Evolutionary conservation across 352 stramenopile genomes (phyloP).

Genomic region (Phytopythium boreale): DNA sequence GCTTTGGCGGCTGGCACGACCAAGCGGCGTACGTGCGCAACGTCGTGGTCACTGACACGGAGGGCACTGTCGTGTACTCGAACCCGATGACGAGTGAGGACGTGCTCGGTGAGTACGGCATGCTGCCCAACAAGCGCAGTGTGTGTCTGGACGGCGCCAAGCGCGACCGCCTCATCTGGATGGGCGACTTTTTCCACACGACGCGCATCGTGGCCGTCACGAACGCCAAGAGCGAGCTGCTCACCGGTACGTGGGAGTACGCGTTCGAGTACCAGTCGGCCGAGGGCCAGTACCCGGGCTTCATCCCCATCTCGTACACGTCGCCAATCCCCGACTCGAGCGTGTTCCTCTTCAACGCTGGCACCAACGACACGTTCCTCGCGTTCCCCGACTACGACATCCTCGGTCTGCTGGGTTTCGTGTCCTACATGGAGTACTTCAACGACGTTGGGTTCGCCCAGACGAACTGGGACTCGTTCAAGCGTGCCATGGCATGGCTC

Average conservation of each 20-base stretch:
- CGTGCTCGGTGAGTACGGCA: slow-evolving; percentile 20
- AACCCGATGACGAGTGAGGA: slow-evolving; percentile 17
- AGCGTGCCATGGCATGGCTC: slow-evolving; percentile 16
- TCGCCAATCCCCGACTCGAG: slow-evolving; percentile 23
- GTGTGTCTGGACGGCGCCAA: slow-evolving; percentile 26
- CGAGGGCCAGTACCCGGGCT: slow-evolving; percentile 17
- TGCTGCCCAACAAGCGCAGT: slow-evolving; percentile 21
- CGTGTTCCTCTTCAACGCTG: slow-evolving; percentile 25
- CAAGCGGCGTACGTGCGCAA: slow-evolving; percentile 21
- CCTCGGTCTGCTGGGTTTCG: slow-evolving; percentile 24
- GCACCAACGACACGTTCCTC: slow-evolving; percentile 10
- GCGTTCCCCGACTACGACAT: slow-evolving; percentile 31
- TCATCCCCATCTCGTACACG: slow-evolving; percentile 24
- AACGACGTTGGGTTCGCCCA: slow-evolving; percentile 16
- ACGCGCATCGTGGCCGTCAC: slow-evolving; percentile 25
- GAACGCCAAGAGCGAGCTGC: slow-evolving; percentile 23
- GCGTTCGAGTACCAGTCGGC: slow-evolving; percentile 21
- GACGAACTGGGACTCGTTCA: slow-evolving; percentile 20
- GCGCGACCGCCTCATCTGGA: slow-evolving; percentile 30
- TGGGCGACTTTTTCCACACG: slow-evolving; percentile 32
- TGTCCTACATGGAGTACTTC: slow-evolving; percentile 33
- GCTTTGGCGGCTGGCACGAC: slow-evolving; percentile 25
- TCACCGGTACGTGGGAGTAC: slow-evolving; percentile 25
- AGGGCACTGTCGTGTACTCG: slow-evolving; percentile 17
- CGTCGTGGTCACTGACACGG: slow-evolving; percentile 13